Conservation (phyloP, 2,329 filamentous ascomycete genomes). For the Nemania sp. region DNA sequence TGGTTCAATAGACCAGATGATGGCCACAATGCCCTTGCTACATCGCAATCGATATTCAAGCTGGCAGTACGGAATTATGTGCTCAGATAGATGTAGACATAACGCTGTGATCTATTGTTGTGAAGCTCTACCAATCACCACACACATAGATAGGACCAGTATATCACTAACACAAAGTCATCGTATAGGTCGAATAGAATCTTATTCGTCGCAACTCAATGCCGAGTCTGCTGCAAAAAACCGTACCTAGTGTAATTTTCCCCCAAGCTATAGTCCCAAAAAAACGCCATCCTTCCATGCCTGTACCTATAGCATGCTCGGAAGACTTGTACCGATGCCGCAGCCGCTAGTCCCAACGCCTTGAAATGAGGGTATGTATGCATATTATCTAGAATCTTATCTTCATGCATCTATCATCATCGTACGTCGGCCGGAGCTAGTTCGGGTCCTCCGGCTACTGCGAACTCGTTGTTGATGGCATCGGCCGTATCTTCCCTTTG, state of each 20-base stretch:
- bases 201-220: slow-evolving; percentile 10
- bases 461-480: slow-evolving; percentile 71
- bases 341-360: slow-evolving; percentile 44
- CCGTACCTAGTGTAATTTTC: slow-evolving; percentile 13
- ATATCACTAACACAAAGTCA: slow-evolving; percentile 9
- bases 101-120: slow-evolving; percentile 3
- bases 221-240: slow-evolving; percentile 9
- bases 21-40: slow-evolving; percentile 1
- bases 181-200: neutral
- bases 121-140: neutral
- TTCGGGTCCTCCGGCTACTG: slow-evolving; percentile 67
- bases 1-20: slow-evolving; percentile 1
- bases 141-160: neutral
- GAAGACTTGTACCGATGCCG: slow-evolving; percentile 13
- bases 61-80: neutral
- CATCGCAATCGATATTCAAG: neutral
- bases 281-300: slow-evolving; percentile 34
- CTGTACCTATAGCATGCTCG: slow-evolving; percentile 20
- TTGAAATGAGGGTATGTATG: slow-evolving; percentile 45
- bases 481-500: slow-evolving; percentile 62
- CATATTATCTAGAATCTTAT: slow-evolving; percentile 26
- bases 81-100: neutral
- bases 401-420: slow-evolving; percentile 35
- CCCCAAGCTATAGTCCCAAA: slow-evolving; percentile 11
- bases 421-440: slow-evolving; percentile 65